These are phyloP conservation scores for Schizothecium vesticola DNA, from an alignment of 495 filamentous ascomycete genomes.

Conservation along the genomic window DNA sequence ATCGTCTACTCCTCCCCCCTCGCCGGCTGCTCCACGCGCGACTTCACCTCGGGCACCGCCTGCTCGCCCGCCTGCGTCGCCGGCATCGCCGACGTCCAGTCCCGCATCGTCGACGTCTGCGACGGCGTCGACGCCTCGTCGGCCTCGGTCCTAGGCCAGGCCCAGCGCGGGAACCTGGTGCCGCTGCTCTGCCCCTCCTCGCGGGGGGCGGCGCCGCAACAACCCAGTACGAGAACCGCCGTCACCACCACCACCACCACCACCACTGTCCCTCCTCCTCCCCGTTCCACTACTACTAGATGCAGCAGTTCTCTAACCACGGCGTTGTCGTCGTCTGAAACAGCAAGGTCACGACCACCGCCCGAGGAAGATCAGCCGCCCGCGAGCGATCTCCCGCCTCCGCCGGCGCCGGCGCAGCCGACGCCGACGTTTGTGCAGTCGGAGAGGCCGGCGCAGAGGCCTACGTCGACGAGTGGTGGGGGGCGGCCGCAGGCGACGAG, in stretches of 20 bases:
- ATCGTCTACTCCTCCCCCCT: conserved; percentile 35
- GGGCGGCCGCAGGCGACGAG: conserved; percentile 9
- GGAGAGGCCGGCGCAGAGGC: conserved; percentile 6
- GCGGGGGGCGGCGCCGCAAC: background rate
- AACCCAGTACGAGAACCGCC: conserved; percentile 8
- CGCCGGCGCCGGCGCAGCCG: background rate
- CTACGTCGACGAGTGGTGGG: conserved; percentile 4
- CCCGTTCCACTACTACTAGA: background rate
- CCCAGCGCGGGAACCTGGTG: conserved; percentile 31
- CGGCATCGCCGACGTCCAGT: conserved; percentile 24
- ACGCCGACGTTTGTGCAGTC: background rate
- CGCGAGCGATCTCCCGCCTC: background rate
- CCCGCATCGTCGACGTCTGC: conserved; percentile 27
- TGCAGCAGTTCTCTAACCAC: background rate
- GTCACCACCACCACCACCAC: conserved; percentile 5
- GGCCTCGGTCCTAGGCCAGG: conserved; percentile 32
- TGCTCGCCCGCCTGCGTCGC: conserved; percentile 34
- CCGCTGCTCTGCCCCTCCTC: conserved; percentile 32
- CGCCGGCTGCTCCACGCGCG: conserved; percentile 26
- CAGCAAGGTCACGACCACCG: background rate
- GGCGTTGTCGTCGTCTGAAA: background rate
- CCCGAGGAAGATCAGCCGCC: background rate
- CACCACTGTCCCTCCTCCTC: background rate
- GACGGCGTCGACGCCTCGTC: conserved; percentile 19
- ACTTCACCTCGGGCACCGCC: conserved; percentile 29